phyloP scores from a whole-genome alignment of 306 rosid species.

The Fragaria ananassa region DNA sequence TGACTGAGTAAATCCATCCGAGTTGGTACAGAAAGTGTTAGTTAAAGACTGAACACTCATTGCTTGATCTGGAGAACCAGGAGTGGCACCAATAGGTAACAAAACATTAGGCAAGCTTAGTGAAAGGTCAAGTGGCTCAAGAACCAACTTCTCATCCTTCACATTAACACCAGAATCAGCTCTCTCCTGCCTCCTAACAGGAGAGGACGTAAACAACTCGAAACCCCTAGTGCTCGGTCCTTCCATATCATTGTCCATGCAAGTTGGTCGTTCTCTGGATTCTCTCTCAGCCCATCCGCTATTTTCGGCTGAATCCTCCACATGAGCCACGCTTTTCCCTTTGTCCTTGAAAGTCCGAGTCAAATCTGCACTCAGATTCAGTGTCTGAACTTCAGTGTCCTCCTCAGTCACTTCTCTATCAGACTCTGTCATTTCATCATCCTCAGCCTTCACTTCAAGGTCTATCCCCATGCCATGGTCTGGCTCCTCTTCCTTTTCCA shows the following conservation, averaged over 20 bases:
- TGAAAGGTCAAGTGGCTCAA: constrained; percentile 84
- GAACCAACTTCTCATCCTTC: constrained; percentile 51
- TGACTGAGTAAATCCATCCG: constrained; percentile 91
- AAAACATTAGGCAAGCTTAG: constrained; percentile 93
- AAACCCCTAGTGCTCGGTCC: constrained; percentile 89
- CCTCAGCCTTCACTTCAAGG: constrained; percentile 39
- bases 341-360: constrained; percentile 61
- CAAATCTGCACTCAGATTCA: constrained; percentile 30
- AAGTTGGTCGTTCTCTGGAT: constrained; percentile 37
- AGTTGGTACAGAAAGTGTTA: constrained; percentile 66
- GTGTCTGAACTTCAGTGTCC: constrained; percentile 40
- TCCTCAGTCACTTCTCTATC: constrained; percentile 36
- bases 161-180: constrained; percentile 43
- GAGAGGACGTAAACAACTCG: constrained; percentile 77
- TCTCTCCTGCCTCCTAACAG: constrained; percentile 68
- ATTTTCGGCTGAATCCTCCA: constrained; percentile 45
- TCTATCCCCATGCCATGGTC: constrained; percentile 40
- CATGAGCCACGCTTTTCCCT: constrained; percentile 67
- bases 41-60: constrained; percentile 81
- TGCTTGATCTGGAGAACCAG: constrained; percentile 84
- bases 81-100: constrained; percentile 83
- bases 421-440: constrained; percentile 37
- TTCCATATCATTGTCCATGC: constrained; percentile 58
- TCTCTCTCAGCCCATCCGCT: constrained; percentile 56
- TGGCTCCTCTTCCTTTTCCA: constrained; percentile 33